Conservation (phyloP, 768 basidiomycete genomes). For the Suillus luteus region DNA sequence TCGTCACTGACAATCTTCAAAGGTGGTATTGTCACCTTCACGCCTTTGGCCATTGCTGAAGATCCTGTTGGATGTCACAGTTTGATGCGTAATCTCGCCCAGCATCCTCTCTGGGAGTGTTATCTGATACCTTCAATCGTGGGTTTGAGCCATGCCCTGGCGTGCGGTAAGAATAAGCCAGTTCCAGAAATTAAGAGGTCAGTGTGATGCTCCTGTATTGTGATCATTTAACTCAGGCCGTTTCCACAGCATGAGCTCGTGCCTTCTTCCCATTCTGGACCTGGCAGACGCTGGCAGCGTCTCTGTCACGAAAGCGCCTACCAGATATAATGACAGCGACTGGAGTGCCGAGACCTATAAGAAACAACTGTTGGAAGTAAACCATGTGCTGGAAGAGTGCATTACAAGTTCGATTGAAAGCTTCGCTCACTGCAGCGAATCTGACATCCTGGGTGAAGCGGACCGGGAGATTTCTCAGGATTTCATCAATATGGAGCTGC, state of each 20-base stretch:
- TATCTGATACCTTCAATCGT: slow-evolving; percentile 68
- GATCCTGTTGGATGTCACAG: slow-evolving; percentile 51
- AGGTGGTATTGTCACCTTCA: slow-evolving; percentile 80
- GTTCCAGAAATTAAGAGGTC: slow-evolving; percentile 17
- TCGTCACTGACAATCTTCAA: slow-evolving; percentile 8
- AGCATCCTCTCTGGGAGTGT: slow-evolving; percentile 69
- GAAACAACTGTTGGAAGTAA: slow-evolving; percentile 20
- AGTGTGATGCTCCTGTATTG: neutral
- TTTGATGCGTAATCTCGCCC: slow-evolving; percentile 50
- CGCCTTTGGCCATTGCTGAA: slow-evolving; percentile 57
- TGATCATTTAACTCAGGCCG: slow-evolving; percentile 7
- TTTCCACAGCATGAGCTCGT: slow-evolving; percentile 11
- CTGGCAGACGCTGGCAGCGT: slow-evolving; percentile 55
- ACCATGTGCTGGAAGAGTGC: slow-evolving; percentile 45
- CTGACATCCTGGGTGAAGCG: slow-evolving; percentile 37
- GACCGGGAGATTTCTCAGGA: slow-evolving; percentile 51
- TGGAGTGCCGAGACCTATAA: slow-evolving; percentile 16
- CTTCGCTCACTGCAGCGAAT: slow-evolving; percentile 33
- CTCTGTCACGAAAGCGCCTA: slow-evolving; percentile 54
- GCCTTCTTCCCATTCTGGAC: slow-evolving; percentile 27
- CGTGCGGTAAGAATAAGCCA: slow-evolving; percentile 6
- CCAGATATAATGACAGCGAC: slow-evolving; percentile 28
- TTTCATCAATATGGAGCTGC: slow-evolving; percentile 55
- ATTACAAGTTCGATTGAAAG: slow-evolving; percentile 27
- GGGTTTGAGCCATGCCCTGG: slow-evolving; percentile 40